Evolutionary conservation across 2,329 filamentous ascomycete species (phyloP), one percentile per base, ranked within the genome.

Genomic region (Thelonectria blattea): DNA sequence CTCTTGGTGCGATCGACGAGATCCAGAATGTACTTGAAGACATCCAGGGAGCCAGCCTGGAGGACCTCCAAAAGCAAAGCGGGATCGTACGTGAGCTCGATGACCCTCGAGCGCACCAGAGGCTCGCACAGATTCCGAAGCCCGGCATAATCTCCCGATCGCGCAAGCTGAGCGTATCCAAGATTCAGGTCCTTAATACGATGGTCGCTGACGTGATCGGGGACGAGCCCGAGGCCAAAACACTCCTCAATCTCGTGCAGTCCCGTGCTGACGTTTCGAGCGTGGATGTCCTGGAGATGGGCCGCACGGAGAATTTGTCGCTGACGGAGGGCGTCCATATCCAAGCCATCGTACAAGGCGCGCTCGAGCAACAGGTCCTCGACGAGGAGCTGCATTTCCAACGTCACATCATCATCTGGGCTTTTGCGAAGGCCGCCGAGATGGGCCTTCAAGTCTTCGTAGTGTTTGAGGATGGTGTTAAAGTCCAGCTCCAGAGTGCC

Each of bases 201-300:
- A 2, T 64, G 53, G 1, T 63, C 58, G 5, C 54, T 54, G 11
- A 64, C 49, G 8, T 66, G 42, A 15, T 69, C 61, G 9, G 68
- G 63, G 1, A 69, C 54, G 7, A 68, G 63, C 1, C 71, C 72
- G 1, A 74, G 61, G 7, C 45, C 53, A 10, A 73, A 71, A 43
- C 68, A 74, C 30, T 68, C 64, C 17, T 73, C 69, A 14, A 74
- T 65, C 45, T 71, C 71, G 24, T 68, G 65, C 5, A 74, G 45
- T 2, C 71, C 72, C 11, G 62, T 53, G 34, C 66, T 67, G 15
- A 73, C 57, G 12, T 66, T 70, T 9, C 65, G 61, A 15, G 70
- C 58, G 27, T 72, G 67, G 49, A 74, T 71, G 24, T 74, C 69
- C 20, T 69, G 72, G 12, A 74, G 60, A 50, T 73, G 70, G 4